Conservation (phyloP, 2,329 filamentous ascomycete genomes). For the Calonectria leucothoes region DNA sequence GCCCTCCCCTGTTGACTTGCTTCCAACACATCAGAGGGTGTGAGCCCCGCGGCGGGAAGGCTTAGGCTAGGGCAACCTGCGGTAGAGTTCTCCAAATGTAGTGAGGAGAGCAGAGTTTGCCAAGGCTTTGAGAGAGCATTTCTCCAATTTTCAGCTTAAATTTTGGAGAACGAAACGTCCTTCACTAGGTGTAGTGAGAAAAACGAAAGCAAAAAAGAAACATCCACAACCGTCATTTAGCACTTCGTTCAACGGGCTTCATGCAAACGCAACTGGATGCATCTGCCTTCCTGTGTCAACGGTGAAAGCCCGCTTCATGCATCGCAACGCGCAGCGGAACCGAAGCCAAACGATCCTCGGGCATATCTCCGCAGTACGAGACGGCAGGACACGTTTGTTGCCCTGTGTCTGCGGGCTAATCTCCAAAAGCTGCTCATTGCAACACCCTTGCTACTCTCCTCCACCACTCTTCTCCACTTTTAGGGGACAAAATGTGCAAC, state of each 20-base stretch:
- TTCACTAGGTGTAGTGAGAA: not conserved
- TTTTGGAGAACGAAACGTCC: conserved; percentile 29
- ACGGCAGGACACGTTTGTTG: conserved; percentile 5
- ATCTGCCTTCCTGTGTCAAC: not conserved
- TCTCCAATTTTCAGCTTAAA: conserved; percentile 21
- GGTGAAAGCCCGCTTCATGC: not conserved
- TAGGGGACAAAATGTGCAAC: conserved; percentile 1
- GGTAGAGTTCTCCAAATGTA: conserved; percentile 34
- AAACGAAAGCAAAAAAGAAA: not conserved
- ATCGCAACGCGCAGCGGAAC: conserved; percentile 17
- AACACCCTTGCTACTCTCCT: conserved; percentile 5
- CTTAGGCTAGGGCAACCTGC: not conserved
- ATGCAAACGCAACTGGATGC: not conserved
- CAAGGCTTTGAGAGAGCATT: conserved; percentile 11
- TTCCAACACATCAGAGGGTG: not conserved
- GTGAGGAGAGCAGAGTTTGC: conserved; percentile 23
- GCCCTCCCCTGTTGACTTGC: not conserved
- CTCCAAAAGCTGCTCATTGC: conserved; percentile 17
- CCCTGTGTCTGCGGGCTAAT: conserved; percentile 12
- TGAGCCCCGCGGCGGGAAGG: conserved; percentile 4
- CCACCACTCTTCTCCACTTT: conserved; percentile 18
- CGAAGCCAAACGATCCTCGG: conserved; percentile 15
- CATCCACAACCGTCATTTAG: not conserved
- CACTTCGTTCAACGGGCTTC: not conserved
- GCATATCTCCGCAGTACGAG: conserved; percentile 16